These are phyloP conservation scores for Poa pratensis DNA, from an alignment of 176 grass and related monocot genomes.

Conservation along the genomic window DNA sequence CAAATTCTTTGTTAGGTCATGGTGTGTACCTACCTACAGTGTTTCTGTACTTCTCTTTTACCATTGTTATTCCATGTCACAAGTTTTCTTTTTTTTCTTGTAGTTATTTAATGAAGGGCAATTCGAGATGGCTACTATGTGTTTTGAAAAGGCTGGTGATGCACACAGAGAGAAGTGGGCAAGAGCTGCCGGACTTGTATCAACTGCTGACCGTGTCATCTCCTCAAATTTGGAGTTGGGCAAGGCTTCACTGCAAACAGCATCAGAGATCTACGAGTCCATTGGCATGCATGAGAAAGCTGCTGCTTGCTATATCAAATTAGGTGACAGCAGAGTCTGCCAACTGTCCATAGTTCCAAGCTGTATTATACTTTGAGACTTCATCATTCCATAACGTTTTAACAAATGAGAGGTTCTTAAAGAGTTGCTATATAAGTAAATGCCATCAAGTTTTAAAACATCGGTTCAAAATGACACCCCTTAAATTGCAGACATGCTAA, in stretches of 20 bases:
- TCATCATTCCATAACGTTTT: not conserved
- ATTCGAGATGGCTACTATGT: constrained; percentile 90
- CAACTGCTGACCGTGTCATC: constrained; percentile 58
- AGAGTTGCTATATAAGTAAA: not conserved
- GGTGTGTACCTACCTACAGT: not conserved
- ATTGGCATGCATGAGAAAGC: constrained; percentile 73
- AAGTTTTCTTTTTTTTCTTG: constrained; percentile 9
- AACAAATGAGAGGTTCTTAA: not conserved
- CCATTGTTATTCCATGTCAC: not conserved
- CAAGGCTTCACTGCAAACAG: constrained; percentile 51
- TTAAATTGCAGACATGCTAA: not conserved
- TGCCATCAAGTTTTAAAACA: not conserved
- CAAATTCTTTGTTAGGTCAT: not conserved
- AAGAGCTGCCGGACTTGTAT: constrained; percentile 77
- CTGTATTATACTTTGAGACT: constrained; percentile 4
- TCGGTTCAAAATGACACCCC: not conserved
- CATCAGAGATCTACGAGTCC: constrained; percentile 74
- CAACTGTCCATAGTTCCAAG: not conserved
- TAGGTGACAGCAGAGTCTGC: constrained; percentile 65
- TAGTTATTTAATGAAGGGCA: constrained; percentile 81
- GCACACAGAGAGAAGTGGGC: constrained; percentile 69
- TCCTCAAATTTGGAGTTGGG: constrained; percentile 55
- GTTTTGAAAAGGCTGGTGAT: constrained; percentile 91
- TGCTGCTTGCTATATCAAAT: constrained; percentile 78
- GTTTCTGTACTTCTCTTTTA: not conserved